Evolutionary conservation across 305 asterid species (phyloP), one percentile per base, ranked within the genome.

Genomic region (Andrographis paniculata): DNA sequence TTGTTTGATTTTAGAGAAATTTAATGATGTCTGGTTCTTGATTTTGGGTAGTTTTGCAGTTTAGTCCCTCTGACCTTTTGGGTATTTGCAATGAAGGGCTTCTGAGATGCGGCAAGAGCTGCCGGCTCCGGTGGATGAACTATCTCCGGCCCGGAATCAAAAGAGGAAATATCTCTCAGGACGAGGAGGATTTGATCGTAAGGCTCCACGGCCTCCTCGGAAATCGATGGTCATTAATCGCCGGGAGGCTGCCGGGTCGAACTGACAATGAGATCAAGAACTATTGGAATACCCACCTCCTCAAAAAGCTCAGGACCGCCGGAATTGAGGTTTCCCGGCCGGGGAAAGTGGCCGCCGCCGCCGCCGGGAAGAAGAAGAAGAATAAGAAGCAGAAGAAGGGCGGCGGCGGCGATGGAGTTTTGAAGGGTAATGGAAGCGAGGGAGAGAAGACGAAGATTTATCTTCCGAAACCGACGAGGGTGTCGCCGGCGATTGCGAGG

Each of bases 191-290:
- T 44, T 54, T 71, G 16, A 63, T 67, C 17, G 45, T 60, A 15
- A 56, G 74, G 47, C 63, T 67, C 0, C 74, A 67, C 19, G 30
- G 63, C 12, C 65, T 71, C 20, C 61, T 67, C 11, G 78, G 78
- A 6, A 71, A 67, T 49, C 54, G 72, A 6, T 69, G 76, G 76
- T 69, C 72, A n/a, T 60, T 69, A 52, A 69, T 69, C 9, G 72
- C 72, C 3, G 69, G 69, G 6, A 62, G 67, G 42, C 54, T 70
- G 36, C 62, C 72, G 0, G 71, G 68, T 41, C 68, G 72, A 2
- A 42, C 48, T 10, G 48, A 42, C 22, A 42, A 42, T 17, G 48
- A 42, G 48, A 42, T 42, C 48, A 60, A 69, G 36, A 69, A 65
- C 37, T 56, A 60, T 17, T 65, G 72, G 72, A 65, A 70, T 17